phyloP scores from a whole-genome alignment of 176 grass and related monocot species.

The Ensete glaucum region DNA sequence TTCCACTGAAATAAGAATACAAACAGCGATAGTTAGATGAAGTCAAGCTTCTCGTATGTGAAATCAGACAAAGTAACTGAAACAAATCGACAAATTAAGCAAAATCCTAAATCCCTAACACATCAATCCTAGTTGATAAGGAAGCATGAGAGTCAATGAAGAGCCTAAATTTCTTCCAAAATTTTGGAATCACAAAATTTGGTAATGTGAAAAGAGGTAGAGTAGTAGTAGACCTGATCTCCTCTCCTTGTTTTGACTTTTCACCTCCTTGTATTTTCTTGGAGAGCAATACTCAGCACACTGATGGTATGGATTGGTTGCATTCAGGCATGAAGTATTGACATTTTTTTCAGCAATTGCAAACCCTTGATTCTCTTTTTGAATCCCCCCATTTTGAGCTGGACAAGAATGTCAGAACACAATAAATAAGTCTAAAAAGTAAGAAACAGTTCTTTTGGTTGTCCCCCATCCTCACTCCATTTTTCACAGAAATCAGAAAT shows the following conservation, averaged over 20 bases:
- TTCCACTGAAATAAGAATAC: background rate
- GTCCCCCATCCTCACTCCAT: background rate
- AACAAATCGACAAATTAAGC: background rate
- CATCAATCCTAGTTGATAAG: too few relatives aligned
- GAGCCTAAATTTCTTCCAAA: background rate
- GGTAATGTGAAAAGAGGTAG: background rate
- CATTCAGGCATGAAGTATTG: background rate
- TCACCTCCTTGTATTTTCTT: background rate
- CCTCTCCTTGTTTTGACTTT: too few relatives aligned
- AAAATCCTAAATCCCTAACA: background rate
- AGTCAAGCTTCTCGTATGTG: background rate
- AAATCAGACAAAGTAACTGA: background rate
- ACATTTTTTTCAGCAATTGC: slow-evolving; percentile 2
- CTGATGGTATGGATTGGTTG: background rate
- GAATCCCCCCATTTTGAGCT: background rate
- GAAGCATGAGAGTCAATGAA: background rate
- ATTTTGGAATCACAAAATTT: background rate
- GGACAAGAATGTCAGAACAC: too few relatives aligned
- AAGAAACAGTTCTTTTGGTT: background rate
- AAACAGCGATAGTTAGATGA: background rate
- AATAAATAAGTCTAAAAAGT: too few relatives aligned
- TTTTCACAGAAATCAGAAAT: background rate
- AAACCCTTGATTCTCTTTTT: background rate
- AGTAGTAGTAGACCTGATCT: background rate
- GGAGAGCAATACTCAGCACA: slow-evolving; percentile 2